Evolutionary conservation across 805 yeast species (phyloP), one percentile per base, ranked within the genome.

Genomic region (Teunomyces lycoperdinae): DNA sequence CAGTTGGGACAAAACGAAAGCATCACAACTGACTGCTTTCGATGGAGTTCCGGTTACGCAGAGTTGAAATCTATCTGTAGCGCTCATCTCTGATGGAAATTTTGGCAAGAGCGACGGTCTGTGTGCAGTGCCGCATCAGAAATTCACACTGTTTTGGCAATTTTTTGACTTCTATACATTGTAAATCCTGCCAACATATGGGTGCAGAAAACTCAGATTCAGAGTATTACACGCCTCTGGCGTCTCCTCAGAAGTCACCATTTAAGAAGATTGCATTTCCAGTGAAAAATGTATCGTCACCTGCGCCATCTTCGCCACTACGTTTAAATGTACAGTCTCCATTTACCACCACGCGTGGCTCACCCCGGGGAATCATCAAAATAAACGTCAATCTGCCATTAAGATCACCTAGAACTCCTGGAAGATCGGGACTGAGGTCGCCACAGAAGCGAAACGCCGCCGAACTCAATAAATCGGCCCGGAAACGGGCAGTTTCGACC

Each of bases 1-100:
- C 99, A 92, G 61, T 85, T 80, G 4, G 98, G 99, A 62, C 99
- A 92, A 64, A 92, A 92, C 1, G 97, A 88, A 46, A 92, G 76
- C 99, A 92, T 92, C 27, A 17, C 17, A 32, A 32, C 34, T 32
- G 34, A 13, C 34, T 32, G 17, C 9, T 13, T 16, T 32, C 17
- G 9, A 8, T 6, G 34, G 11, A 10, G 34, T n/a, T 32, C n/a
- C 14, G 13, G 34, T 4, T 20, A 5, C 24, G 24, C 5, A 5
- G 24, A 20, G 34, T 16, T 32, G 34, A 16, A 5, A 32, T 13
- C 14, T 32, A 13, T 32, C 14, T 32, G 38, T 34, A 24, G 28
- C 24, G 41, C 14, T 38, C 11, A 17, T 33, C 36, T 33, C 36
- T 5, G 24, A 20, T 20, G 24, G 24, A 20, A 20, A 20, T 20